A percentile compares a stretch with the other conserved stretches of the same genome.
Conservation (phyloP, 2,329 filamentous ascomycete genomes). For the Penicillium sp. region DNA sequence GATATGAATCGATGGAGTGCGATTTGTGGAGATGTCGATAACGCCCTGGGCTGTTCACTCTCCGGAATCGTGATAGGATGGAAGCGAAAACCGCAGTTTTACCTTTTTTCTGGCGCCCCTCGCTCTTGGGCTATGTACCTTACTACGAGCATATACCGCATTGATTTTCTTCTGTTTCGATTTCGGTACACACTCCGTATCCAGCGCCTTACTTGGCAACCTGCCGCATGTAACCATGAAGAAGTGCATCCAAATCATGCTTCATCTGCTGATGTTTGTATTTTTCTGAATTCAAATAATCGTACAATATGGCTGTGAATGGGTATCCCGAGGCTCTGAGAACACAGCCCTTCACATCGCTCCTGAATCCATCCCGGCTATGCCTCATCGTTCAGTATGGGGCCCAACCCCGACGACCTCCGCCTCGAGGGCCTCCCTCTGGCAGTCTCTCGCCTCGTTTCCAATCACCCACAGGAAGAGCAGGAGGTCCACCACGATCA, state of each 20-base stretch:
- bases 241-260: not conserved
- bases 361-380: not conserved
- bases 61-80: not conserved
- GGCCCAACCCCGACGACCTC: conserved; percentile 46
- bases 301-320: conserved; percentile 13
- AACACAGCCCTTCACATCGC: not conserved
- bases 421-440: conserved; percentile 34
- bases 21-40: not conserved
- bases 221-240: not conserved
- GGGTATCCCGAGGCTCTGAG: conserved; percentile 7
- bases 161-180: conserved; percentile 27
- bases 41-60: not conserved
- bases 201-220: not conserved
- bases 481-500: conserved; percentile 43
- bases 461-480: conserved; percentile 47
- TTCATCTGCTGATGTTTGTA: not conserved
- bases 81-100: conserved; percentile 9
- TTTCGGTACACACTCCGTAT: not conserved
- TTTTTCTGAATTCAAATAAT: conserved; percentile 12
- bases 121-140: conserved; percentile 29
- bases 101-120: conserved; percentile 13
- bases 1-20: conserved; percentile 4
- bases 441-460: conserved; percentile 52
- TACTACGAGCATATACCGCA: conserved; percentile 39
- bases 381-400: conserved; percentile 35